Conservation (phyloP, 2,329 filamentous ascomycete genomes). For the Tolypocladium pustulatum region DNA sequence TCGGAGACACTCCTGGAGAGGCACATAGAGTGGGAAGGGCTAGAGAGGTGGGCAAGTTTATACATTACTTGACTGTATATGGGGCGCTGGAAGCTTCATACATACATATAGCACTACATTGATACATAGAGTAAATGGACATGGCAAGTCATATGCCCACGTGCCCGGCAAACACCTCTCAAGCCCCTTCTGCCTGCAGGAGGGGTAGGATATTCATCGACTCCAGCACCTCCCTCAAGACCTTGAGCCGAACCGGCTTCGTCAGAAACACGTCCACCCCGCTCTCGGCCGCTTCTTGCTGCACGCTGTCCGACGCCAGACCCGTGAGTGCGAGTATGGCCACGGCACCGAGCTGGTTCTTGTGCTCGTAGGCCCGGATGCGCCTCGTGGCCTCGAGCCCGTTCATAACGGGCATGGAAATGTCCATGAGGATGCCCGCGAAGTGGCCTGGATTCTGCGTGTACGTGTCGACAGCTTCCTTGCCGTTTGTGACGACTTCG, state of each 20-base stretch:
- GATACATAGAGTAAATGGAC: too few relatives aligned
- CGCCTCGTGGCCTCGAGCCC: not conserved
- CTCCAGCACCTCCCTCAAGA: not conserved
- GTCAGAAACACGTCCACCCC: not conserved
- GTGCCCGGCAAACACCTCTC: not conserved
- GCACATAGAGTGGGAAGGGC: too few relatives aligned
- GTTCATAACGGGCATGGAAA: not conserved
- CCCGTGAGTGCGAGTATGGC: not conserved
- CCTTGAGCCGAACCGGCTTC: not conserved
- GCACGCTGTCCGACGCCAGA: not conserved
- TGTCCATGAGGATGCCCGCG: not conserved
- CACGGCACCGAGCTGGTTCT: not conserved
- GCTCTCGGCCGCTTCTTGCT: not conserved
- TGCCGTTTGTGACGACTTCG: not conserved
- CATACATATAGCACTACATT: too few relatives aligned
- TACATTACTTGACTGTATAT: too few relatives aligned
- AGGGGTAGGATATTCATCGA: not conserved
- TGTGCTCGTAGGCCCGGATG: not conserved
- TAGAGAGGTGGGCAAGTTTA: too few relatives aligned
- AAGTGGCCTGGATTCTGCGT: not conserved
- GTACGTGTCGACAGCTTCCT: not conserved
- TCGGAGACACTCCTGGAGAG: too few relatives aligned
- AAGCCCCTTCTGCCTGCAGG: not conserved
- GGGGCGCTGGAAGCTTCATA: too few relatives aligned
- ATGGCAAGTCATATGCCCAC: not conserved